phyloP scores from a whole-genome alignment of 208 protist genomes.

The Leishmania braziliensis region DNA sequence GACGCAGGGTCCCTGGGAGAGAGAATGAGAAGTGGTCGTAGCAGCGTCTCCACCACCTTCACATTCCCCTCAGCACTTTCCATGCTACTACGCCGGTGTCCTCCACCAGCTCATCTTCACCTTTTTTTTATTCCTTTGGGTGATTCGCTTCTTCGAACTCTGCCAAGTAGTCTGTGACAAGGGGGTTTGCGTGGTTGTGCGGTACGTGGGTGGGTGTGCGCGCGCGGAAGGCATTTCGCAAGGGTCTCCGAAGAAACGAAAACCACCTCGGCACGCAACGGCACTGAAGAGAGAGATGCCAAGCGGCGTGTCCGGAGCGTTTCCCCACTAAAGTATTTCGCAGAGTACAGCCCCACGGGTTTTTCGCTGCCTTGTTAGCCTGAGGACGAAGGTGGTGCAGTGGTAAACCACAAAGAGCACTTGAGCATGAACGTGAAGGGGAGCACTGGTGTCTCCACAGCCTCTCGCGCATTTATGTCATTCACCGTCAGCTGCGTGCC shows the following conservation, averaged over 20 bases:
- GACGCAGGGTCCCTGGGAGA: neutral
- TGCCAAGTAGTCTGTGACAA: too few species aligned
- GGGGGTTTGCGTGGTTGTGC: neutral
- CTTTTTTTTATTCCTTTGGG: neutral
- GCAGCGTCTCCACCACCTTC: neutral
- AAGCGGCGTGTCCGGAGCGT: neutral
- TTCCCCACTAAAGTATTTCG: neutral
- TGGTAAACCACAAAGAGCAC: conserved; percentile 85
- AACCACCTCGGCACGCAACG: neutral
- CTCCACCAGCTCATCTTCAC: neutral
- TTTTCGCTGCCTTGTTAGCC: neutral
- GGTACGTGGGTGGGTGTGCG: neutral
- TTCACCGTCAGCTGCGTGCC: conserved; percentile 21
- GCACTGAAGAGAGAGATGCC: neutral
- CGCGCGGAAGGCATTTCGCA: neutral
- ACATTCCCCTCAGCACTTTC: neutral
- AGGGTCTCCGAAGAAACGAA: neutral
- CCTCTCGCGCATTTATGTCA: conserved; percentile 32
- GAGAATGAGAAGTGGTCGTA: neutral
- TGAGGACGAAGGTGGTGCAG: neutral
- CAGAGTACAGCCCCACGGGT: neutral
- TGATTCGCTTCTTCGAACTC: neutral
- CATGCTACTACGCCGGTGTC: neutral
- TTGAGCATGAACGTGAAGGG: conserved; percentile 93
- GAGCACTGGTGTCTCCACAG: conserved; percentile 59